Conservation (phyloP, 176 grass and related monocot genomes). For the Poa annua region DNA sequence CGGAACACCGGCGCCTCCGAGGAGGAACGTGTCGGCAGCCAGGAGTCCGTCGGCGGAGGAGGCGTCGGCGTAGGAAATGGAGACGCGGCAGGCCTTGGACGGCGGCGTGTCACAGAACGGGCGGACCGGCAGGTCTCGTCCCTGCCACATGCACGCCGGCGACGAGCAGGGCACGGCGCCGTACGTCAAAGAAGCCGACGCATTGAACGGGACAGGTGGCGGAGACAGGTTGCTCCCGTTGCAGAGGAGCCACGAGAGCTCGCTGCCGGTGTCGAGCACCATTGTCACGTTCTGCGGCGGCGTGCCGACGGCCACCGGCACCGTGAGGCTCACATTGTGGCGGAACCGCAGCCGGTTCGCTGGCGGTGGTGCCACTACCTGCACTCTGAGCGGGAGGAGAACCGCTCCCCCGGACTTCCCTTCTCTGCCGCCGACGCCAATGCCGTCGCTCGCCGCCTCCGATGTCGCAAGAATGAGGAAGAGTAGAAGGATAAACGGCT, state of each 20-base stretch:
- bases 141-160: slow-evolving; percentile 55
- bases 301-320: slow-evolving; percentile 57
- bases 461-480: slow-evolving; percentile 1
- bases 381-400: slow-evolving; percentile 42
- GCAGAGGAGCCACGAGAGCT: slow-evolving; percentile 90
- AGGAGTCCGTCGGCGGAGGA: slow-evolving; percentile 68
- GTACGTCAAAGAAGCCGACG: slow-evolving; percentile 54
- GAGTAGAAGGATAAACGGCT: slow-evolving; percentile 27
- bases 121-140: slow-evolving; percentile 66
- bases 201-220: slow-evolving; percentile 37
- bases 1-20: slow-evolving; percentile 26
- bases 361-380: slow-evolving; percentile 40
- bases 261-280: slow-evolving; percentile 92
- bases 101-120: slow-evolving; percentile 54
- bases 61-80: slow-evolving; percentile 77
- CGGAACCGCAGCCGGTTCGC: slow-evolving; percentile 62
- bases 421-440: background rate
- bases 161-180: slow-evolving; percentile 52
- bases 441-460: background rate
- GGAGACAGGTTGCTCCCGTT: slow-evolving; percentile 41
- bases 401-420: background rate
- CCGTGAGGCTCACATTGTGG: slow-evolving; percentile 71
- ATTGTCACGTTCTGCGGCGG: slow-evolving; percentile 79
- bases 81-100: slow-evolving; percentile 59
- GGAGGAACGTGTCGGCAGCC: slow-evolving; percentile 61